Base-by-base conservation (phyloP, 768 basidiomycete species). In the Podaxis sp. region DNA sequence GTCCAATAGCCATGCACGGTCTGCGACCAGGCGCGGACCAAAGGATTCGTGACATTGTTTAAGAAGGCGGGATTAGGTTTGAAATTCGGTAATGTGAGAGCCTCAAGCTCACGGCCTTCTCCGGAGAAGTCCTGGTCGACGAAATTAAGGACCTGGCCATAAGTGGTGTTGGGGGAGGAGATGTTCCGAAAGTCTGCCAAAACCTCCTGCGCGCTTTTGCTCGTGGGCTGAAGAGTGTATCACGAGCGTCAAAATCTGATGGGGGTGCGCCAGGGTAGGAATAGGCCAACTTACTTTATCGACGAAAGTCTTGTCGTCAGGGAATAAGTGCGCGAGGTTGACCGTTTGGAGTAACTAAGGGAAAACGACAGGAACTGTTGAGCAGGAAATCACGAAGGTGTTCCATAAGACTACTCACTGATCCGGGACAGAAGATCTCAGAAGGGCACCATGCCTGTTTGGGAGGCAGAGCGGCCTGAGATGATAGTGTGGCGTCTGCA, bases 1-100 rank as follows among this genome's bases (percentile, higher is more conserved):
- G 82, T 79, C 95, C 95, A 98, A 73, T 87, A 95, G 0, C 85
- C 81, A 67, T 96, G 85, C 3, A 97, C 95, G n/a, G 82, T 84
- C 62, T 86, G 78, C 16, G 90, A 73, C 73, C 87, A 98, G 3
- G 84, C 89, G 61, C 79, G 81, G 37, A 91, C 76, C 46, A 94
- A 68, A 0, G 88, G 79, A 64, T 93, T 84, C 1, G 82, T 76
- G 56, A 97, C 81, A 57, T 89, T 88, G 36, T 78, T 75, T 61
- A 96, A 72, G 73, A 93, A 90, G 0, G 83, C 69, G 0, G 95
- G 93, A 27, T 71, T 76, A 0, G 76, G 50, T 42, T 78, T 83
- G 72, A 94, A 94, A 59, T 81, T 81, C 4, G 84, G 60, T 13
- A 97, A 76, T 16, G 76, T 55, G 2, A 86, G 74, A 1, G 85